phyloP scores from a whole-genome alignment of 2,329 filamentous ascomycete genomes.

The Ascochyta lentis region DNA sequence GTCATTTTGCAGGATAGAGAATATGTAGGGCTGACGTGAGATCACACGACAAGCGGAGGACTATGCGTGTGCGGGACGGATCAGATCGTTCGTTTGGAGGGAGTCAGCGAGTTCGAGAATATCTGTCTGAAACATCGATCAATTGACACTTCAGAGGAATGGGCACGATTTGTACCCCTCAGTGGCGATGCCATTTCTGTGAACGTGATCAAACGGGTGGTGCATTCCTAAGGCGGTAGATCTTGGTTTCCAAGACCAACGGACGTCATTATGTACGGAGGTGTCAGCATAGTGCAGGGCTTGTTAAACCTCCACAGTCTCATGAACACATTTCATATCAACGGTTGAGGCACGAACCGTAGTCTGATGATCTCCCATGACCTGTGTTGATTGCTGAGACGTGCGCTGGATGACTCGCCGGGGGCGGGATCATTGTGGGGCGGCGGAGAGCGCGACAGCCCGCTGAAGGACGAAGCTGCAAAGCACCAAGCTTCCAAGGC shows the following conservation, averaged over 20 bases:
- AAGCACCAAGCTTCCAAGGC: neutral
- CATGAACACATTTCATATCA: conserved; percentile 13
- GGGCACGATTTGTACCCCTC: conserved; percentile 23
- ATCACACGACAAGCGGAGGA: conserved; percentile 1
- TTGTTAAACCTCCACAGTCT: conserved; percentile 18
- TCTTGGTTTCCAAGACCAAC: conserved; percentile 27
- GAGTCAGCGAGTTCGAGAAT: conserved; percentile 1
- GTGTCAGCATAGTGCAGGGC: conserved; percentile 10
- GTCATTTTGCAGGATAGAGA: conserved; percentile 21
- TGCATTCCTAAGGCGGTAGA: conserved; percentile 23
- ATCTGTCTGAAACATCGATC: conserved; percentile 2
- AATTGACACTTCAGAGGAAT: conserved; percentile 8
- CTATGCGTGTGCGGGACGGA: conserved; percentile 17
- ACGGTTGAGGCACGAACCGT: conserved; percentile 9
- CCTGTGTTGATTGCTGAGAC: conserved; percentile 6
- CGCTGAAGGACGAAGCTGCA: neutral
- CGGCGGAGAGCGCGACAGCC: neutral
- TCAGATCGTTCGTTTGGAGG: conserved; percentile 6
- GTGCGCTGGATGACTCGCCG: conserved; percentile 3
- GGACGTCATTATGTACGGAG: conserved; percentile 24
- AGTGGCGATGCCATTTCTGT: conserved; percentile 21
- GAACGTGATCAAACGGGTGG: conserved; percentile 9
- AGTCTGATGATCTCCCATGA: conserved; percentile 7
- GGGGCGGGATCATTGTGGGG: conserved; percentile 5
- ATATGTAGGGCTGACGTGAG: conserved; percentile 24